Conservation (phyloP, 1,284 basidiomycete species). For the Trichosporon ovoides region DNA sequence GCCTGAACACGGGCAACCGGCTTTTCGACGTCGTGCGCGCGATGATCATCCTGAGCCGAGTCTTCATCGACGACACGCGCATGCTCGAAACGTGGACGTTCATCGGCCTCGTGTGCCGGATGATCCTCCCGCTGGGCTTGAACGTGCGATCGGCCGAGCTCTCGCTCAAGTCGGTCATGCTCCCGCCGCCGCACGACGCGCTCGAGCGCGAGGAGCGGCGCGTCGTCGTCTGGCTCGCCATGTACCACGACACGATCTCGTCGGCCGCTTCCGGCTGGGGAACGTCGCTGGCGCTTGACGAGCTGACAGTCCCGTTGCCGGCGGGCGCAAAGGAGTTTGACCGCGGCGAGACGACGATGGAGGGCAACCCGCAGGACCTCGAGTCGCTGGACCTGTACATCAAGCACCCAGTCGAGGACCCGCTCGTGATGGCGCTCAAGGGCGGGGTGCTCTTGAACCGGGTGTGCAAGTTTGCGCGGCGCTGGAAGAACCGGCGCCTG, state of each 20-base stretch:
- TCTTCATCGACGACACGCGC: constrained; percentile 46
- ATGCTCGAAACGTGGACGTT: constrained; percentile 49
- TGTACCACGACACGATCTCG: constrained; percentile 44
- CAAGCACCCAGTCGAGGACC: constrained; percentile 44
- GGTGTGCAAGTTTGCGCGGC: constrained; percentile 36
- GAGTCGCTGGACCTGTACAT: constrained; percentile 45
- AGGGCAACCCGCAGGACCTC: constrained; percentile 44
- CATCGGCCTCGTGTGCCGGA: constrained; percentile 40
- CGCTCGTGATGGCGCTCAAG: constrained; percentile 40
- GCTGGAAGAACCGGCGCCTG: constrained; percentile 45
- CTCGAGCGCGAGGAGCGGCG: constrained; percentile 47
- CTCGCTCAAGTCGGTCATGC: constrained; percentile 42
- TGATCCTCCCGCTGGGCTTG: constrained; percentile 46
- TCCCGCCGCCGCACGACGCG: constrained; percentile 41
- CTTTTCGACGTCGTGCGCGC: constrained; percentile 45
- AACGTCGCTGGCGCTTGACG: constrained; percentile 42
- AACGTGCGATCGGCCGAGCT: constrained; percentile 43
- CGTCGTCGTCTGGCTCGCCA: constrained; percentile 43
- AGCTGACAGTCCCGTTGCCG: constrained; percentile 43
- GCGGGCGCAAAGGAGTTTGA: constrained; percentile 38
- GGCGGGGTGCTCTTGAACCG: constrained; percentile 35
- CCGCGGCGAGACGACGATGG: constrained; percentile 29
- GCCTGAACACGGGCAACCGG: constrained; percentile 42
- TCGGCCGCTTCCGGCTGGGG: constrained; percentile 46
- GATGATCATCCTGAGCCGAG: constrained; percentile 43